These are phyloP conservation scores for Trametes pubescens DNA, from an alignment of 1,284 basidiomycete genomes.

Conservation along the genomic window DNA sequence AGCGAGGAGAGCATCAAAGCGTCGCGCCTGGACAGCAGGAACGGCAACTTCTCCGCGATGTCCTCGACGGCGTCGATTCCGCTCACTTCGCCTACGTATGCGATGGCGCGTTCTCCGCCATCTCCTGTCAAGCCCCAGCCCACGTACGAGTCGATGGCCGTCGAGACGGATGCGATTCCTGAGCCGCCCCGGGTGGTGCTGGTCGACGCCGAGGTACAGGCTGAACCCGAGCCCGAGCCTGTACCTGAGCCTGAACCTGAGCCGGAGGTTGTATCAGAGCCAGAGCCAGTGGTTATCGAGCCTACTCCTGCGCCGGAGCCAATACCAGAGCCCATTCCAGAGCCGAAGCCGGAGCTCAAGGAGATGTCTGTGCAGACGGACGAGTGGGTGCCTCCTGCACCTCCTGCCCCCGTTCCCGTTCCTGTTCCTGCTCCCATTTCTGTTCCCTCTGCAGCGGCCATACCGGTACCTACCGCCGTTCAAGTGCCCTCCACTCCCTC, in stretches of 20 bases:
- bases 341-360: conserved; percentile 64
- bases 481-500: conserved; percentile 5
- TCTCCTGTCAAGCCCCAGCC: conserved; percentile 21
- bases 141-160: conserved; percentile 51
- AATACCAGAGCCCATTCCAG: conserved; percentile 29
- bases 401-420: conserved; percentile 45
- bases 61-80: conserved; percentile 34
- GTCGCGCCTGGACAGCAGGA: conserved; percentile 53
- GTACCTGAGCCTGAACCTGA: conserved; percentile 30
- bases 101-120: conserved; percentile 13
- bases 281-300: conserved; percentile 57
- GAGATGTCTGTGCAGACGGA: conserved; percentile 85
- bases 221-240: conserved; percentile 36
- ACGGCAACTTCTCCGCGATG: conserved; percentile 40
- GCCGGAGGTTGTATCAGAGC: conserved; percentile 50
- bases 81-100: conserved; percentile 25
- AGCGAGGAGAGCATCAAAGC: conserved; percentile 72
- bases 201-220: conserved; percentile 32
- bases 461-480: not conserved
- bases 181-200: conserved; percentile 25
- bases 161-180: conserved; percentile 30
- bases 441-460: conserved; percentile 20
- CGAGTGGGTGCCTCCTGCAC: conserved; percentile 59
- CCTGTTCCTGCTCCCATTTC: conserved; percentile 34
- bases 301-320: conserved; percentile 16